Percentiles rank a stretch among this genome's conserved stretches.
Evolutionary conservation across 1,284 basidiomycete species (phyloP).

Genomic region (Lentinus polychrous): DNA sequence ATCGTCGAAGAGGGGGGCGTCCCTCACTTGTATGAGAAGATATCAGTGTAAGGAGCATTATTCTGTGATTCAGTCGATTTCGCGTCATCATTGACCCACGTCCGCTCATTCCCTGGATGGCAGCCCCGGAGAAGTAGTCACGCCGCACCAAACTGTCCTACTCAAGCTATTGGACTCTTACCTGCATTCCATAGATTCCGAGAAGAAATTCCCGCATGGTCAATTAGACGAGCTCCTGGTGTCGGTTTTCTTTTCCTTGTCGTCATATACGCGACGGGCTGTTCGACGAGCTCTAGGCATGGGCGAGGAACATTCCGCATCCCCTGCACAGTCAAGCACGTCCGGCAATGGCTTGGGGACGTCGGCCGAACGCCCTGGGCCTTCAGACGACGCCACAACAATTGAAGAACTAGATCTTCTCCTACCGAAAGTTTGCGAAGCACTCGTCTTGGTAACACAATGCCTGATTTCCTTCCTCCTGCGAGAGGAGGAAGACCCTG

Average conservation of each 20-base stretch:
- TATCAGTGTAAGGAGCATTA: conserved; percentile 27
- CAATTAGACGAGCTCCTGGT: conserved; percentile 25
- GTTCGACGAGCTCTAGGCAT: conserved; percentile 41
- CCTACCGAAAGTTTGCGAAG: conserved; percentile 73
- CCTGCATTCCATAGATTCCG: conserved; percentile 58
- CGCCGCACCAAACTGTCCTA: conserved; percentile 78
- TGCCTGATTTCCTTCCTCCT: conserved; percentile 66
- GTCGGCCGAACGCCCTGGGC: conserved; percentile 6
- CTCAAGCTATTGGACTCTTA: conserved; percentile 83
- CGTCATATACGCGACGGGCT: conserved; percentile 43
- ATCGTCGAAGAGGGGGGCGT: conserved; percentile 30
- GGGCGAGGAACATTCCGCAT: neutral
- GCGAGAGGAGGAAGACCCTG: conserved; percentile 35
- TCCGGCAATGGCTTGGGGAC: neutral
- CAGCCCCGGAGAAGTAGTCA: conserved; percentile 67
- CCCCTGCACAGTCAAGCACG: no score
- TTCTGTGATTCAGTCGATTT: neutral
- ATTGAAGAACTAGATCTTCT: conserved; percentile 48
- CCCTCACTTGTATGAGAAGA: conserved; percentile 26
- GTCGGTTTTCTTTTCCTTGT: conserved; percentile 46
- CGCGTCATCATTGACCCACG: conserved; percentile 4
- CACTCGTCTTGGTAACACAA: conserved; percentile 71
- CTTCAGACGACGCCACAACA: conserved; percentile 8
- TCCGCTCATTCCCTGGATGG: conserved; percentile 2
- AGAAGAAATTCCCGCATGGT: conserved; percentile 8